Evolutionary conservation across 2,329 filamentous ascomycete species (phyloP), one percentile per base, ranked within the genome.

Genomic region (Xylariaceae sp.): DNA sequence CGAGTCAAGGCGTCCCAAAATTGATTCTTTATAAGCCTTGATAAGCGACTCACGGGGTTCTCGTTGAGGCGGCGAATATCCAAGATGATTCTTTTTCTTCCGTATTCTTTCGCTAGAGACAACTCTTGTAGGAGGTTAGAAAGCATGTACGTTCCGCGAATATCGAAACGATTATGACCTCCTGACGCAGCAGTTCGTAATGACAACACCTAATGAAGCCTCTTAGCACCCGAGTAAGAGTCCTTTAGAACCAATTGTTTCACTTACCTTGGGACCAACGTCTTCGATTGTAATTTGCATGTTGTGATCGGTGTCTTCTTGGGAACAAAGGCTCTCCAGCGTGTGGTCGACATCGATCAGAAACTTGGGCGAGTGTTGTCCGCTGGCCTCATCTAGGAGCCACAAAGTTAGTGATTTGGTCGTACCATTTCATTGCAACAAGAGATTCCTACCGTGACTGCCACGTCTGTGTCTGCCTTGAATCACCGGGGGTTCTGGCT

Each of bases 251-350:
- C 34, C 46, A 16, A 42, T 1, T 12, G 29, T n/a, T 36, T 47
- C 2, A 47, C 61, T 40, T 58, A 67, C 88, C 80, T 97, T 99
- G 47, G 94, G 92, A 0, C 94, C 94, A 60, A 83, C 81, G 73
- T 99, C 94, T 68, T 97, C 94, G 64, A 97, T 95, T 29, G 94
- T 99, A 70, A 99, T 99, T 71, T 97, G 92, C 79, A 90, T 89
- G 71, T 99, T 96, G 53, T 83, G 79, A 72, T 99, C 92, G 29
- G 92, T 95, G 67, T 99, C 94, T 71, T 99, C 94, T 61, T 92
- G 87, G 36, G 84, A 83, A 57, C 90, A 79, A 42, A 99, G 78
- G 55, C 82, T 86, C 67, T 91, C 80, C 53, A 96, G 79, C 0
- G 92, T 96, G 19, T 83, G 77, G 46, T 95, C 87, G 65, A 97